Base-by-base conservation (phyloP, 768 basidiomycete species). In the Panellus pusillus region DNA sequence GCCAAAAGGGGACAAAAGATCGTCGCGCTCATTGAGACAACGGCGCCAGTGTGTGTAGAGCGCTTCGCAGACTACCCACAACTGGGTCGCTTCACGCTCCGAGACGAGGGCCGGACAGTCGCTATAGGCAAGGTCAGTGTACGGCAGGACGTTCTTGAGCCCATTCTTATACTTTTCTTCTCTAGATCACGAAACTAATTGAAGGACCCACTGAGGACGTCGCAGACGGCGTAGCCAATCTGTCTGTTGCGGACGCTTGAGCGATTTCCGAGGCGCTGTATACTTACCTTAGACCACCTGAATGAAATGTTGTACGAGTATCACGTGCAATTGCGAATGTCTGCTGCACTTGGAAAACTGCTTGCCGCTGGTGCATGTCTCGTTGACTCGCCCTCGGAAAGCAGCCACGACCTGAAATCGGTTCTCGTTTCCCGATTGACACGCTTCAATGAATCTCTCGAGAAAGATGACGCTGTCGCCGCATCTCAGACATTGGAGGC, bases 1-100 rank as follows among this genome's bases (percentile, higher is more conserved):
- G 97, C 97, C 18, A 98, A 98, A 78, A 91, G 77, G 70, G 95
- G 91, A 38, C 93, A 95, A 74, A 92, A 96, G 68, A 80, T 99
- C 44, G 89, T 98, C 13, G 96, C 93, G 0, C 79, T 96, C 17
- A 81, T 99, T 54, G 95, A 98, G 69, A 80, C 92, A 1, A 61
- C 77, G 2, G 85, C 81, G 15, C 86, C 87, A 0, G 79, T 98
- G 19, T 98, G 95, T 65, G 82, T 98, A 9, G 96, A 99, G 69
- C 82, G 79, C 47, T 98, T 93, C 68, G 70, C 76, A 12, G 92
- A 96, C 69, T 92, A 93, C 68, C 92, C 95, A 1, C 93, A 96
- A 68, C 79, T 99, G 4, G 97, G 97, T 27, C 85, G 97, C 20
- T 99, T 99, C 77, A 98, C 97, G 2, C 77, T 99, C 7, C 89